Base-by-base conservation (phyloP, 768 basidiomycete genomes). In the Agaricus blazei region DNA sequence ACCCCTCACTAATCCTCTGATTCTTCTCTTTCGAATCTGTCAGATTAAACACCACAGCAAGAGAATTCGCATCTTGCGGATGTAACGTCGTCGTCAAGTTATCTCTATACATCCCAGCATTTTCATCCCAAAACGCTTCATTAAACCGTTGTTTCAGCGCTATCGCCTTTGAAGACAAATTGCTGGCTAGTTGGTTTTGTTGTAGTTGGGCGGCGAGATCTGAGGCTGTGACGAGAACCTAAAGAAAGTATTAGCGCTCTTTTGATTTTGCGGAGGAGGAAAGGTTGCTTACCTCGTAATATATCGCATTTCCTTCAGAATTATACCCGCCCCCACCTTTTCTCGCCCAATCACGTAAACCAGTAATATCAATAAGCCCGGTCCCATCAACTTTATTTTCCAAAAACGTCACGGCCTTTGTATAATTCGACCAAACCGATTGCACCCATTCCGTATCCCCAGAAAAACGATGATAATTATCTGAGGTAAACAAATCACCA, bases 61-160 rank as follows among this genome's bases (percentile, higher is more conserved):
- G 75, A 0, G 79, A 77, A 63, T 83, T 83, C 8, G 75, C 82
- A 58, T 84, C 82, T 60, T 84, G 81, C 0, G 82, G 81, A 34
- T 70, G 72, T 19, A 83, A 67, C 1, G 76, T 75, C 1, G 81
- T 80, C 1, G 77, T 80, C 7, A 66, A 61, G 59, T 83, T 83
- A 60, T 84, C 82, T 9, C 75, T 69, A 57, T 80, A 84, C 76
- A 80, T 69, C 1, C 81, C 80, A 0, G 61, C 67, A 23, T 62
- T 65, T 2, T 71, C 70, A 1, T 78, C 67, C 82, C 81, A 84
- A 62, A 83, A 80, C 2, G 70, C 74, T 1, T 68, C 64, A 65
- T 83, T 84, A 69, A 73, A 84, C 3, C 59, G 65, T 6, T 62
- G 49, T 59, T 84, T 83, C 41, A 83, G 69, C 0, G 73, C 63